Base-by-base conservation (phyloP, 2,329 filamentous ascomycete species). In the Fusarium devonianum region DNA sequence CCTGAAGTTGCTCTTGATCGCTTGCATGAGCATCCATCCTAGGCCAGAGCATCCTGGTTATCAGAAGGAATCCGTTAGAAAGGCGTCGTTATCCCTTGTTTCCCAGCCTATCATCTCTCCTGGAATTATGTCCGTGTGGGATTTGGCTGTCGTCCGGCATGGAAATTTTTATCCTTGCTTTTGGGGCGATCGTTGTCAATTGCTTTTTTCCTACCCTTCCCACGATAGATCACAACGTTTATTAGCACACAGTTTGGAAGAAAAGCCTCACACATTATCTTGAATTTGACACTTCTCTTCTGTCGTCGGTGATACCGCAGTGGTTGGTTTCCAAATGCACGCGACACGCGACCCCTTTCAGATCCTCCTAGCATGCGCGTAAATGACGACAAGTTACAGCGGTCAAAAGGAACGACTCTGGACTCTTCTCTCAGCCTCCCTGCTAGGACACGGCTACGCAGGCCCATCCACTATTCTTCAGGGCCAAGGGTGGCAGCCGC, bases 381-480 rank as follows among this genome's bases (percentile, higher is more conserved):
- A 51, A 47, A 56, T 60, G 52, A 60, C 51, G 53, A 57, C 39
- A 49, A 54, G 37, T 56, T 56, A 49, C 50, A 40, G 47, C 62
- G 60, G 62, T 37, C 33, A 41, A 49, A 43, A 50, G 50, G 60
- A 63, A 40, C 44, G 36, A 48, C 33, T 57, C 43, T 53, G 29
- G 32, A 12, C 32, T 36, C 43, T 17, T 13, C 19, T 42, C n/a
- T n/a, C n/a, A n/a, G n/a, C n/a, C n/a, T n/a, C n/a, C n/a, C n/a
- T n/a, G n/a, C n/a, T n/a, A n/a, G 37, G 37, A 44, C 32, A 46
- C 28, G 35, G 38, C 19, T 40, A 43, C 18, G 34, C 38, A 53
- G 48, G 42, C 45, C 38, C 52, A 43, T 45, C 45, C 32, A 41
- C 43, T 38, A 14, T 19, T 21, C 29, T 39, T 18, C 46, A 60